These are phyloP conservation scores for Cryptococcus amylolentus DNA, from an alignment of 1,284 basidiomycete species.

Conservation along the genomic window DNA sequence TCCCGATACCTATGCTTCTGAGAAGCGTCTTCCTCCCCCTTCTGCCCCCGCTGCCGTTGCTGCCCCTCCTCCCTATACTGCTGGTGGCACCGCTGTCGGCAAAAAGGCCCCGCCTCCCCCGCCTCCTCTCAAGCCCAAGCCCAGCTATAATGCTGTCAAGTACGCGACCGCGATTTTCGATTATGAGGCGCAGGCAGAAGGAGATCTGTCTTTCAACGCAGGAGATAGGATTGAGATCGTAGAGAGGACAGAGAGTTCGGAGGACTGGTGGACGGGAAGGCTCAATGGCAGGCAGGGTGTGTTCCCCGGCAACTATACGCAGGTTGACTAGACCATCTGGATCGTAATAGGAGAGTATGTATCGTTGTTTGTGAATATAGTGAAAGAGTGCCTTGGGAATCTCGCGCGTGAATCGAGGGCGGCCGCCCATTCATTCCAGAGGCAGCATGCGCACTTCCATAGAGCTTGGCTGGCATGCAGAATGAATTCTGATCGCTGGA, in stretches of 20 bases:
- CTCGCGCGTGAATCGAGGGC: too few relatives aligned
- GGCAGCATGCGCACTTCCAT: too few relatives aligned
- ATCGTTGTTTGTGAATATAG: not conserved
- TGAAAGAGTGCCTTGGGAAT: too few relatives aligned
- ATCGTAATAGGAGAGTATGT: not conserved
- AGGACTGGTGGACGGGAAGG: conserved; percentile 98
- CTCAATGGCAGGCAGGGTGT: conserved; percentile 81
- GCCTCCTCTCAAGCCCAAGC: conserved; percentile 73
- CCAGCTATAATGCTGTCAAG: conserved; percentile 57
- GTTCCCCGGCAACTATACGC: conserved; percentile 72
- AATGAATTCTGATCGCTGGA: too few relatives aligned
- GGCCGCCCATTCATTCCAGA: too few relatives aligned
- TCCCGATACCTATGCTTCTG: conserved; percentile 33
- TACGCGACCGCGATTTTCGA: conserved; percentile 95
- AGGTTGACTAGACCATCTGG: conserved; percentile 28
- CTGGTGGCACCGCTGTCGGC: conserved; percentile 50
- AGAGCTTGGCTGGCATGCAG: too few relatives aligned
- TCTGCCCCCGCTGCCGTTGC: conserved; percentile 55
- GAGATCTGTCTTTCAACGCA: conserved; percentile 83
- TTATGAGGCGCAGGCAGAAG: conserved; percentile 86
- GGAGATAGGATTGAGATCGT: conserved; percentile 95
- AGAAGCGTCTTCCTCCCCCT: conserved; percentile 19
- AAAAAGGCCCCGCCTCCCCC: conserved; percentile 86
- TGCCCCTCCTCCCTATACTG: conserved; percentile 50
- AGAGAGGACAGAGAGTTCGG: conserved; percentile 73